phyloP scores from a whole-genome alignment of 2,329 filamentous ascomycete genomes.

The Fusarium lateritium region DNA sequence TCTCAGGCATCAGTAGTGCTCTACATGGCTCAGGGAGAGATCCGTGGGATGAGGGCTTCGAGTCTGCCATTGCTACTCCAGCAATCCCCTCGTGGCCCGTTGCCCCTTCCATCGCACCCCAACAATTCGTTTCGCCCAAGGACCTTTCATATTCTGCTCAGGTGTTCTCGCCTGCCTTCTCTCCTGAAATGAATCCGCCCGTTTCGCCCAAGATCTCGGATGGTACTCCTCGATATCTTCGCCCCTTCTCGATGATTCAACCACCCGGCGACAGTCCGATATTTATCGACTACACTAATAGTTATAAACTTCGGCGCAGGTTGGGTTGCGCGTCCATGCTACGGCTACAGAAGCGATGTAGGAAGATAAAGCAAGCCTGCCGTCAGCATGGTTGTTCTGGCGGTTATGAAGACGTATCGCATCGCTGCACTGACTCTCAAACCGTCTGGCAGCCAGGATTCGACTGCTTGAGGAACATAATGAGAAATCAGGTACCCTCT shows the following conservation, averaged over 20 bases:
- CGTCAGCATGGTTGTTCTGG: background rate
- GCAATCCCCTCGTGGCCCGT: background rate
- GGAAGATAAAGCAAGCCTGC: constrained; percentile 19
- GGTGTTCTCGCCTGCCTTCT: constrained; percentile 4
- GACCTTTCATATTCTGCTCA: constrained; percentile 1
- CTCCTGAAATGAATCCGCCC: background rate
- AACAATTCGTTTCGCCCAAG: background rate
- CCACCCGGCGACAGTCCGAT: background rate
- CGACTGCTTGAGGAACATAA: constrained; percentile 30
- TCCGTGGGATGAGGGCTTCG: background rate
- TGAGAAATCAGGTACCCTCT: constrained; percentile 30
- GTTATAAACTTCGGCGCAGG: constrained; percentile 17
- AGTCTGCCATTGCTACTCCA: background rate
- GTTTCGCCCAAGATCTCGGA: background rate
- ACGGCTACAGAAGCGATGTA: constrained; percentile 30
- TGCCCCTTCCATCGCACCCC: background rate
- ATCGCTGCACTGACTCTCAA: constrained; percentile 10
- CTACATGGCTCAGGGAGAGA: constrained; percentile 4
- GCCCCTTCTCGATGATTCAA: background rate
- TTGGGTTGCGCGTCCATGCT: constrained; percentile 23
- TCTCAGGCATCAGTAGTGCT: constrained; percentile 40
- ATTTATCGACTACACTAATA: constrained; percentile 27
- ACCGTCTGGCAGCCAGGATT: constrained; percentile 35
- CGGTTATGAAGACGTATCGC: constrained; percentile 16
- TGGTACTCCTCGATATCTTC: background rate